Base-by-base conservation (phyloP, 73 alveolate species). In the Durusdinium trenchii region DNA sequence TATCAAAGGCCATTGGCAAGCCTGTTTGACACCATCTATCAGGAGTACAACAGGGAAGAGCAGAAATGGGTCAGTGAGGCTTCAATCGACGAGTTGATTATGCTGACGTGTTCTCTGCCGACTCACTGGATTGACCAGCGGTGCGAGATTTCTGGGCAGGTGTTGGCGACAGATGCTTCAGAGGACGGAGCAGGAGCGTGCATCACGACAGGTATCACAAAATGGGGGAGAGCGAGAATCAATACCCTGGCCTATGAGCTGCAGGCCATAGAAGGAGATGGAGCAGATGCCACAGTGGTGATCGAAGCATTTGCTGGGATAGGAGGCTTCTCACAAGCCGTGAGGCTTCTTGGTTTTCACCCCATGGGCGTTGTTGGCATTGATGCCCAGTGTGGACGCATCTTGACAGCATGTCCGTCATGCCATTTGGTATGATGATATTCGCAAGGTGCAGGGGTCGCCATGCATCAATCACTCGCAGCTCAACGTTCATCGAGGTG, bases 131-230 rank as follows among this genome's bases (percentile, higher is more conserved):
- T 86, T 45, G n/a, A 26, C 67, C 95, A 86, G 46, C 64, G 47
- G 18, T 0, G 12, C 46, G 40, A 40, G 47, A 7, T 43, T 1
- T 4, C 35, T 3, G 79, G 79, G 43, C 71, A 54, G 45, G 79
- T 60, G 64, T 86, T 23, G 38, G 95, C 95, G 3, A 86, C 95
- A 3, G 95, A 86, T 61, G 95, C 95, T 0, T 86, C 95, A 14
- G 83, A 61, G 26, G 95, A 86, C 9, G 95, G 95, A 0, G 95
- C 79, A 0, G 95, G 95, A 43, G 95, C 95, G 9, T 86, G 95
- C 48, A 3, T 5, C 46, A 35, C 67, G 10, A 60, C 83, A 23
- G 95, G 83, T 47, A 47, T 52, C n/a, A 54, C 95, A 18, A 26
- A 4, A 0, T 43, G 95, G 81, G 95, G 82, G 30, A 82, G 62